Percentiles rank a stretch among this genome's conserved stretches.
phyloP scores from a whole-genome alignment of 768 basidiomycete genomes.

The Russula virescens region DNA sequence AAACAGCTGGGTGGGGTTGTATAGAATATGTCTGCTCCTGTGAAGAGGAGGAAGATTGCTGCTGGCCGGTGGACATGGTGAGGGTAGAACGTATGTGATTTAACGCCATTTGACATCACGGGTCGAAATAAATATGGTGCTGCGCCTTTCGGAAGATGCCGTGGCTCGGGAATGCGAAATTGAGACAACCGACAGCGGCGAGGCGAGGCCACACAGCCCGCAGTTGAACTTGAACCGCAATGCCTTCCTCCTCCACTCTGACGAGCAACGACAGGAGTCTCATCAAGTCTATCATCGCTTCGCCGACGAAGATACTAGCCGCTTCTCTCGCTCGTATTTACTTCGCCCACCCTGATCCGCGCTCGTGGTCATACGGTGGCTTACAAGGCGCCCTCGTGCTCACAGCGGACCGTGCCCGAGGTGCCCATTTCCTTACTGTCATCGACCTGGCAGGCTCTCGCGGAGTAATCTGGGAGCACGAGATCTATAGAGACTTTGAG shows the following conservation, averaged over 20 bases:
- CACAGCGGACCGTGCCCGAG: slow-evolving; percentile 51
- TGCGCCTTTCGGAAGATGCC: background rate
- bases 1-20: slow-evolving; percentile 27
- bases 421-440: slow-evolving; percentile 60
- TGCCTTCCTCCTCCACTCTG: slow-evolving; percentile 72
- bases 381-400: slow-evolving; percentile 82
- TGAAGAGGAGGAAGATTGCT: background rate
- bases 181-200: too few species aligned
- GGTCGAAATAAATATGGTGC: background rate
- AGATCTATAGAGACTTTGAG: slow-evolving; percentile 76
- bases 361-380: slow-evolving; percentile 82
- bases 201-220: too few species aligned
- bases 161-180: background rate
- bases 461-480: slow-evolving; percentile 91
- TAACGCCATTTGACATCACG: background rate
- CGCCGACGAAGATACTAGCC: slow-evolving; percentile 59
- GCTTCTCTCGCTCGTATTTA: slow-evolving; percentile 88
- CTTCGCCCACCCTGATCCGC: slow-evolving; percentile 73
- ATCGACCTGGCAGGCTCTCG: slow-evolving; percentile 82
- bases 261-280: slow-evolving; percentile 70
- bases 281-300: slow-evolving; percentile 58
- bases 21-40: slow-evolving; percentile 39
- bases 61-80: background rate
- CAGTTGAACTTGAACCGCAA: slow-evolving; percentile 29
- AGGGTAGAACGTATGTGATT: background rate